Evolutionary conservation across 192 early-diverging fungal genomes (phyloP).

Genomic region (Coemansia sp.): DNA sequence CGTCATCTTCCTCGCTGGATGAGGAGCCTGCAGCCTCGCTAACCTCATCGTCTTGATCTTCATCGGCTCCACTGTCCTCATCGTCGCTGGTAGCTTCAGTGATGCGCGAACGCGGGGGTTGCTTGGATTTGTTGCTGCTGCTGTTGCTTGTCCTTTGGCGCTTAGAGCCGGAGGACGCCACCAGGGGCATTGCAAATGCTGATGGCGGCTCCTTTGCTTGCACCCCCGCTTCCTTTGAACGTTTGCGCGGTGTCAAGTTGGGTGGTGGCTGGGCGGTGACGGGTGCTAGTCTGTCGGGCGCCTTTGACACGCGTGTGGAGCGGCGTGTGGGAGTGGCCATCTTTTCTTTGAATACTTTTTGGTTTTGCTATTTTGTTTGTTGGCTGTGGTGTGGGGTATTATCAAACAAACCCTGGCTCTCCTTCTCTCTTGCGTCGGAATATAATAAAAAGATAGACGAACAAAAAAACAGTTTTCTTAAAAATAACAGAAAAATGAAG

Average conservation of each 20-base stretch:
- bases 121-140: too few relatives aligned
- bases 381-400: too few relatives aligned
- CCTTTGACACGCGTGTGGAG: conserved; percentile 38
- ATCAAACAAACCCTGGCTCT: too few relatives aligned
- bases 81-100: conserved; percentile 17
- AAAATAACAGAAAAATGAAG: background rate
- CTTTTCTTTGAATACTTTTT: too few relatives aligned
- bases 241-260: conserved; percentile 41
- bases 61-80: conserved; percentile 1
- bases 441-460: too few relatives aligned
- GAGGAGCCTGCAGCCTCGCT: background rate
- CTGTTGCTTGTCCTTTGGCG: conserved; percentile 20
- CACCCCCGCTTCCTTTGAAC: conserved; percentile 9
- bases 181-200: conserved; percentile 23
- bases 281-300: conserved; percentile 35
- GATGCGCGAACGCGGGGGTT: background rate
- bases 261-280: background rate
- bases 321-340: conserved; percentile 46
- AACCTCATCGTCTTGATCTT: conserved; percentile 10
- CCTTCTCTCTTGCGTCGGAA: too few relatives aligned
- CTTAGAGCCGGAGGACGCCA: conserved; percentile 19
- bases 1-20: conserved; percentile 23
- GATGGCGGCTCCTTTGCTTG: conserved; percentile 8
- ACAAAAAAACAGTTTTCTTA: background rate
- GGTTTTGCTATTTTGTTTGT: too few relatives aligned